Percentiles rank a stretch among this genome's conserved stretches.
These are phyloP conservation scores for Aspergillus pseudoviridinutans DNA, from an alignment of 2,329 filamentous ascomycete species.

Conservation along the genomic window DNA sequence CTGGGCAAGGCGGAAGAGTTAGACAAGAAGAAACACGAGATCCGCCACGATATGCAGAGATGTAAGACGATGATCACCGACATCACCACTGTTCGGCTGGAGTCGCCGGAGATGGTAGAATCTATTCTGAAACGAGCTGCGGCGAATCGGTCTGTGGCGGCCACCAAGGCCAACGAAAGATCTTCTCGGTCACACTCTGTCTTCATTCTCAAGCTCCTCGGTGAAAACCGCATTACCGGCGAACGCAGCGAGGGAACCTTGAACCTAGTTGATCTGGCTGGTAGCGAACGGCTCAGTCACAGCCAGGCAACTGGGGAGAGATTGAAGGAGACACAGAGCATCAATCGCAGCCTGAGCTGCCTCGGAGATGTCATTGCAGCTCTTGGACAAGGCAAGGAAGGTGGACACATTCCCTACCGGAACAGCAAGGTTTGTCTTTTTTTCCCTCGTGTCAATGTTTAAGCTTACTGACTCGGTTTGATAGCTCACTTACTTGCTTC, in stretches of 20 bases:
- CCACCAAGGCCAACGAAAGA: slow-evolving; percentile 95
- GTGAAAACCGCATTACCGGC: slow-evolving; percentile 67
- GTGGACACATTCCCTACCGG: slow-evolving; percentile 81
- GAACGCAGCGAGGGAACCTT: slow-evolving; percentile 89
- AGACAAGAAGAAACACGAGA: slow-evolving; percentile 80
- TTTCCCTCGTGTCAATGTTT: neutral
- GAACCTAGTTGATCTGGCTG: slow-evolving; percentile 92
- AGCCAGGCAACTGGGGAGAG: slow-evolving; percentile 81
- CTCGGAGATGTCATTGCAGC: slow-evolving; percentile 92
- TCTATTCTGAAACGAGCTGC: slow-evolving; percentile 74
- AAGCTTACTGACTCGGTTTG: slow-evolving; percentile 15
- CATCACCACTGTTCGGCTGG: slow-evolving; percentile 69
- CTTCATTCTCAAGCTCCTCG: slow-evolving; percentile 74
- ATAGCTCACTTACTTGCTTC: slow-evolving; percentile 83
- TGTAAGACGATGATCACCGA: slow-evolving; percentile 81
- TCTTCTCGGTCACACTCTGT: slow-evolving; percentile 94
- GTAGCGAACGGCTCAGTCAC: slow-evolving; percentile 84
- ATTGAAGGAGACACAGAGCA: slow-evolving; percentile 91
- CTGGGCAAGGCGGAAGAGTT: slow-evolving; percentile 68
- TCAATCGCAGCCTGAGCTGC: slow-evolving; percentile 91
- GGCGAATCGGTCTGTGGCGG: slow-evolving; percentile 84
- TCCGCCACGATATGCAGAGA: slow-evolving; percentile 76
- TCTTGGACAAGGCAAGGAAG: slow-evolving; percentile 75
- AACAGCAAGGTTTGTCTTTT: slow-evolving; percentile 72
- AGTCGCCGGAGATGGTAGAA: slow-evolving; percentile 76